These are phyloP conservation scores for Zymoseptoria crescenta DNA, from an alignment of 2,329 filamentous ascomycete genomes.

Conservation along the genomic window DNA sequence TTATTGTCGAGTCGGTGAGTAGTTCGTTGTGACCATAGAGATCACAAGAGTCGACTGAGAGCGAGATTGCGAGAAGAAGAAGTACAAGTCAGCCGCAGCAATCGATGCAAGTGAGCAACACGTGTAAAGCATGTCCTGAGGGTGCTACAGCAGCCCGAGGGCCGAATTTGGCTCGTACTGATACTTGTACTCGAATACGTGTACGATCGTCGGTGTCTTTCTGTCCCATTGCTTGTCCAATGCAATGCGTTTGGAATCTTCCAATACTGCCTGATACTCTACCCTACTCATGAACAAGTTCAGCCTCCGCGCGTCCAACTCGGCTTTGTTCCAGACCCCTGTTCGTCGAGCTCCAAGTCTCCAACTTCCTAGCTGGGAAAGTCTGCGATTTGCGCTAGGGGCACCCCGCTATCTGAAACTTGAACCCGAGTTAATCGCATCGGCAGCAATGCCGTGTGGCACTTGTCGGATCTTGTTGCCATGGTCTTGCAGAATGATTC, in stretches of 20 bases:
- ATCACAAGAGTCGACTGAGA: neutral
- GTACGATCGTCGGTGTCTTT: neutral
- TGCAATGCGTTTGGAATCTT: neutral
- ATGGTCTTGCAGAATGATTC: neutral
- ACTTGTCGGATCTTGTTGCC: neutral
- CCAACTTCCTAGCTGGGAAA: neutral
- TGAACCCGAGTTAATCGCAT: neutral
- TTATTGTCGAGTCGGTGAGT: neutral
- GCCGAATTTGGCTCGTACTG: neutral
- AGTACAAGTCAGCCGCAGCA: neutral
- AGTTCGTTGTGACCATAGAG: neutral
- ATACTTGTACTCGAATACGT: neutral
- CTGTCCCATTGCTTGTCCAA: neutral
- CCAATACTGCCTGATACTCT: neutral
- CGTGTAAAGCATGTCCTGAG: neutral
- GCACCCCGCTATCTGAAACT: neutral
- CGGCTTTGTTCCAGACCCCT: neutral
- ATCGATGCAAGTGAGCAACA: neutral
- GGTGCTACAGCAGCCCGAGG: neutral
- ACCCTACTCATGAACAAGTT: neutral
- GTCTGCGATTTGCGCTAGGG: neutral
- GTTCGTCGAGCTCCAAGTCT: neutral
- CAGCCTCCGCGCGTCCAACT: neutral
- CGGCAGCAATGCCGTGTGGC: neutral
- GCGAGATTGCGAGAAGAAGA: neutral